Conservation (phyloP, 805 yeast genomes). For the Metschnikowia matae region DNA sequence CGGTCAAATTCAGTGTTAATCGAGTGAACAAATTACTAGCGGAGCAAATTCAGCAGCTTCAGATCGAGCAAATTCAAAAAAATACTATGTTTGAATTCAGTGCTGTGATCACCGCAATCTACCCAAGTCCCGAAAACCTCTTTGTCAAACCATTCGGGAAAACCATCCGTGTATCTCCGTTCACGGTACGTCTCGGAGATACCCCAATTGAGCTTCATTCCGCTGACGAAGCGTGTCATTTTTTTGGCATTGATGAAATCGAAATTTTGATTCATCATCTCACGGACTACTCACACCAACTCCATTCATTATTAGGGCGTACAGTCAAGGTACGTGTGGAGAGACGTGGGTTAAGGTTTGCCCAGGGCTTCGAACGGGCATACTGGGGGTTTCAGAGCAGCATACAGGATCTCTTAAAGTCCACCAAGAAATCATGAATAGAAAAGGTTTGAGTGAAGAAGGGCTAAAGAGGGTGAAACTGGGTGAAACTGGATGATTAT, state of each 20-base stretch:
- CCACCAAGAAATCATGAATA: not conserved
- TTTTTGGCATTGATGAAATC: slow-evolving; percentile 14
- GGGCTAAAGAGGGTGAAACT: too few species aligned
- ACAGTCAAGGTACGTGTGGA: slow-evolving; percentile 1
- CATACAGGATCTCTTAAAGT: not conserved
- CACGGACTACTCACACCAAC: not conserved
- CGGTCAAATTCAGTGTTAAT: not conserved
- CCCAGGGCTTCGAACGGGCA: slow-evolving; percentile 5
- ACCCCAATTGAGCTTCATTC: slow-evolving; percentile 8
- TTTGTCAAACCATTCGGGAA: slow-evolving; percentile 15
- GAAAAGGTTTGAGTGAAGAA: too few species aligned
- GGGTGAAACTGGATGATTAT: too few species aligned
- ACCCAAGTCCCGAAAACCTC: slow-evolving; percentile 9
- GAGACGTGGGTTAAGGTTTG: not conserved
- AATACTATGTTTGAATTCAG: slow-evolving; percentile 5
- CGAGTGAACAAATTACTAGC: not conserved
- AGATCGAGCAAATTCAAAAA: not conserved
- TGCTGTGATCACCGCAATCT: not conserved
- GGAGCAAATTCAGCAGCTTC: not conserved
- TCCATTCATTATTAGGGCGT: slow-evolving; percentile 3
- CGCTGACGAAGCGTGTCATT: slow-evolving; percentile 11
- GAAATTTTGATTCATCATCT: slow-evolving; percentile 14
- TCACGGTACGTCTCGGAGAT: slow-evolving; percentile 5
- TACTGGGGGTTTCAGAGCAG: slow-evolving; percentile 11
- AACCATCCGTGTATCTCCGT: slow-evolving; percentile 14